Conservation (phyloP, 371 early-diverging fungal species). For the Umbelopsis sp. region DNA sequence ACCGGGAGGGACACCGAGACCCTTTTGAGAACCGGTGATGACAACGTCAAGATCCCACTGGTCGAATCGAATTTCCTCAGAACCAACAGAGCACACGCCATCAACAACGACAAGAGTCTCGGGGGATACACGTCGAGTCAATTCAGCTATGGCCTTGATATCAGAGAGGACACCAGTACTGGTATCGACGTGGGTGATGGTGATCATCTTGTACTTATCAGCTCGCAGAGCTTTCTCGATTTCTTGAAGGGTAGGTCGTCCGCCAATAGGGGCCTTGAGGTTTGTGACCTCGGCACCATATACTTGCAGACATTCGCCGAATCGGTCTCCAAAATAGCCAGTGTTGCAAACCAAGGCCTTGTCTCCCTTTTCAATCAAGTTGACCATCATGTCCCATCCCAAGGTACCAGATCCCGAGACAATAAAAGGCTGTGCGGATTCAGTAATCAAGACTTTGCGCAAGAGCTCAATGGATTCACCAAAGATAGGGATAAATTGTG, state of each 20-base stretch:
- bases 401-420: conserved; percentile 74
- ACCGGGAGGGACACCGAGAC: conserved; percentile 64
- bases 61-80: conserved; percentile 68
- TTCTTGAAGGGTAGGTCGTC: conserved; percentile 11
- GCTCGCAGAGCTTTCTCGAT: conserved; percentile 38
- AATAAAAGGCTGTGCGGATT: conserved; percentile 70
- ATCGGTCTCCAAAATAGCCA: conserved; percentile 77
- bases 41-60: conserved; percentile 71
- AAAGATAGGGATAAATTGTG: conserved; percentile 66
- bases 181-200: conserved; percentile 79
- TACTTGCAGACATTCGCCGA: conserved; percentile 67
- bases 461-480: conserved; percentile 63
- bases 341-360: conserved; percentile 66
- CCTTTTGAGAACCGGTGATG: conserved; percentile 75
- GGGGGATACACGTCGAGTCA: conserved; percentile 46
- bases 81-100: conserved; percentile 76
- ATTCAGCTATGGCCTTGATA: conserved; percentile 53
- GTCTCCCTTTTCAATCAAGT: conserved; percentile 72
- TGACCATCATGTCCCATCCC: conserved; percentile 73
- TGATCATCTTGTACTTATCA: conserved; percentile 61
- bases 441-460: conserved; percentile 59
- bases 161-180: conserved; percentile 70
- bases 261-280: conserved; percentile 32
- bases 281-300: conserved; percentile 69
- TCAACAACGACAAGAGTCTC: conserved; percentile 69